These are phyloP conservation scores for Mycena amicta DNA, from an alignment of 768 basidiomycete species.

Conservation along the genomic window DNA sequence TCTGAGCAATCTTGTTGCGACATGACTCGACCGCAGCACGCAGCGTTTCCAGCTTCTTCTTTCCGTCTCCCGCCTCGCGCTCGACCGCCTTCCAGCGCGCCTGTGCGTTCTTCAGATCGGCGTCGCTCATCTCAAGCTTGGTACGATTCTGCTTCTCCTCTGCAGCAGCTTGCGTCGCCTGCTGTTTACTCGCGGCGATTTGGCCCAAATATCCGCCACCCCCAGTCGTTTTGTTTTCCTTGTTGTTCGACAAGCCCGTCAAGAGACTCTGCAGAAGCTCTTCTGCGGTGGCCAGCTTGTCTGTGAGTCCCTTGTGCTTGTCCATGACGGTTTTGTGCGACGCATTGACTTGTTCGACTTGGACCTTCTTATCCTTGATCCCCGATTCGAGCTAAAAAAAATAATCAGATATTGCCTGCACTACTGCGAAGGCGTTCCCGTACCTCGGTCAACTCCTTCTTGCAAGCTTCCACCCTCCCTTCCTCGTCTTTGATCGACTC, in stretches of 20 bases:
- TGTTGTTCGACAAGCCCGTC: constrained; percentile 82
- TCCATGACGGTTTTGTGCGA: constrained; percentile 68
- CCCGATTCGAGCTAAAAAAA: constrained; percentile 54
- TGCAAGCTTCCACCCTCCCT: constrained; percentile 51
- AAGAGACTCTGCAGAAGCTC: constrained; percentile 94
- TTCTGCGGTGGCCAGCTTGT: constrained; percentile 72
- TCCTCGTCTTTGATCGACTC: constrained; percentile 80
- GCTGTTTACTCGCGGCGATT: constrained; percentile 80
- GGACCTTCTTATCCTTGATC: constrained; percentile 57
- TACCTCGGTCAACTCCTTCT: constrained; percentile 65
- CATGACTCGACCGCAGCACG: constrained; percentile 60
- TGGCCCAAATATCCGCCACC: constrained; percentile 97
- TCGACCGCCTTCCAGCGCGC: constrained; percentile 81
- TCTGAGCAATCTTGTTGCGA: constrained; percentile 51
- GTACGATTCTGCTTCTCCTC: constrained; percentile 84
- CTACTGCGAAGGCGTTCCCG: constrained; percentile 19
- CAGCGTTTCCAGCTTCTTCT: constrained; percentile 66
- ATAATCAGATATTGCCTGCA: neutral
- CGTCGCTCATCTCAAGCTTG: constrained; percentile 74
- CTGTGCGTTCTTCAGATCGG: constrained; percentile 78
- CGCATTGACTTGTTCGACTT: constrained; percentile 57
- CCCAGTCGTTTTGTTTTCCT: constrained; percentile 56
- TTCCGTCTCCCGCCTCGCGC: constrained; percentile 77
- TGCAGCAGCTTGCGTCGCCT: constrained; percentile 72
- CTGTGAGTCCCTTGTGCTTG: constrained; percentile 60